Conservation (phyloP, 139 green algal species). For the Trebouxia sp. region DNA sequence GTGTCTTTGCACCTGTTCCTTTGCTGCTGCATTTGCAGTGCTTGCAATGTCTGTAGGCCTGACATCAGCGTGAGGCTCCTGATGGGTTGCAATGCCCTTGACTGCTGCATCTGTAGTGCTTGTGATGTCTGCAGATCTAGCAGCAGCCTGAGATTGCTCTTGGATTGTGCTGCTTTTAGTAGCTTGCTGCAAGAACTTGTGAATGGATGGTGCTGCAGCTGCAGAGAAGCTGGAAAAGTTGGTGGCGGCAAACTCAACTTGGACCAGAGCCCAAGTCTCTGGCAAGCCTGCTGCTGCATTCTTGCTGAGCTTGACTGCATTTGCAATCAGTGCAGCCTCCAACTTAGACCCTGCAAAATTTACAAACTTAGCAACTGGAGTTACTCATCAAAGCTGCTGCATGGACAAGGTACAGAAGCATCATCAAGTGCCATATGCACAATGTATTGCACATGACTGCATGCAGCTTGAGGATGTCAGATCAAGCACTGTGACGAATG, state of each 20-base stretch:
- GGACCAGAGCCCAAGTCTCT: not conserved
- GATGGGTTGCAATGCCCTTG: too few species aligned
- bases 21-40: too few species aligned
- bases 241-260: slow-evolving; percentile 20
- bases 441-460: not conserved
- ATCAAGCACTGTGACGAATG: too few species aligned
- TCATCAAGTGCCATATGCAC: not conserved
- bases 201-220: slow-evolving; percentile 18
- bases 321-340: slow-evolving; percentile 30
- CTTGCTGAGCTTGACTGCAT: slow-evolving; percentile 21
- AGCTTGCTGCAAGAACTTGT: not conserved
- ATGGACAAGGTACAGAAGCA: too few species aligned
- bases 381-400: not conserved
- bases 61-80: too few species aligned
- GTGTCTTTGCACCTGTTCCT: too few species aligned
- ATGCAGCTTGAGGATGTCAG: too few species aligned
- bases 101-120: too few species aligned
- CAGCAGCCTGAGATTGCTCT: too few species aligned
- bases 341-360: not conserved
- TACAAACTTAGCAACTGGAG: not conserved
- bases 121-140: too few species aligned
- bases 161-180: not conserved
- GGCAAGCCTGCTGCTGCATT: not conserved
- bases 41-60: too few species aligned
- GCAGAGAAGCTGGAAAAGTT: slow-evolving; percentile 17